Base-by-base conservation (phyloP, 495 filamentous ascomycete species). In the Copromyces sp. region DNA sequence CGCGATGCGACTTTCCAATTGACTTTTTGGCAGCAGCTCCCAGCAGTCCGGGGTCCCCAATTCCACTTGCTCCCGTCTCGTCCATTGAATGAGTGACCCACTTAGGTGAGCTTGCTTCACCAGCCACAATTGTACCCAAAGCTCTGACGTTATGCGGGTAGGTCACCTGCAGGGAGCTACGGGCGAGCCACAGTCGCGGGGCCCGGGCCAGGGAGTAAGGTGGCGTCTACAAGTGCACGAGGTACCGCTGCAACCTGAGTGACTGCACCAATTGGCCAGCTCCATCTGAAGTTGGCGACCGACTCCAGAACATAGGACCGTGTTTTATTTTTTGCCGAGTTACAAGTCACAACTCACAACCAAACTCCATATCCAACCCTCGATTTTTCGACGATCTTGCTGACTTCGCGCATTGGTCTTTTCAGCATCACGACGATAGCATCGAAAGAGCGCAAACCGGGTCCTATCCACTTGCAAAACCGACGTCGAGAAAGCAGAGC, bases 401-500 rank as follows among this genome's bases (percentile, higher is more conserved):
- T 39, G 42, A 45, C 47, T 32, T 17, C 6, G 29, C 53, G 24
- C 53, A 61, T 61, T 61, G 12, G 24, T 35, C 24, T 65, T 17
- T 5, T 37, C 53, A 65, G 29, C 24, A 32, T 65, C 16, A 65
- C 53, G 12, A 65, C 53, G 53, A 3, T 29, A 65, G 29, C 53
- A 65, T 65, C 14, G 6, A 35, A 2, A 8, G 53, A 65, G 53
- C 53, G 16, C 53, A 17, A 40, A 35, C 29, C 53, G 53, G 37
- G 7, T 35, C 53, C 53, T 17, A 65, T 24, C 53, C 53, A 35
- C 53, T 17, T 65, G 53, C 11, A 65, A 35, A 65, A 17, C 29
- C 53, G 16, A 16, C 29, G 29, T 65, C 53, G 14, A 65, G 53
- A 65, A 65, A 75, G 68, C 74, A 76, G 73, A 83, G 84, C 84